Percentiles rank a stretch among this genome's conserved stretches.
phyloP scores from a whole-genome alignment of 2,329 filamentous ascomycete species.

The Colletotrichum ledebouriae region DNA sequence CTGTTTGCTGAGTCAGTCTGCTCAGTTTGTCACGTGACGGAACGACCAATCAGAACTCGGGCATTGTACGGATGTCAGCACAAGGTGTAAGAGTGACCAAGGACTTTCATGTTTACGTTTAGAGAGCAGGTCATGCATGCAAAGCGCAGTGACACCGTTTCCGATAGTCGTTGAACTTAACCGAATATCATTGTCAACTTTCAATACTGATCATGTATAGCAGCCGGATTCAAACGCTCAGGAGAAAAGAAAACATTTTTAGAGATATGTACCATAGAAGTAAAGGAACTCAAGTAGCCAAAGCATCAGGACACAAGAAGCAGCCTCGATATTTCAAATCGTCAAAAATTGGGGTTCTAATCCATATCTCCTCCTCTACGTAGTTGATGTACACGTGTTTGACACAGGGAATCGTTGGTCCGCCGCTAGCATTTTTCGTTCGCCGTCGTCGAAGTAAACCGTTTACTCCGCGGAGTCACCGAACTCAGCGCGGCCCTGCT shows the following conservation, averaged over 20 bases:
- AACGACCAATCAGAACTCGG: constrained; percentile 2
- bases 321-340: background rate
- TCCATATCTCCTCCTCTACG: constrained; percentile 49
- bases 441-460: background rate
- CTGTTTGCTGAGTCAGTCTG: too few species aligned
- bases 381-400: constrained; percentile 47
- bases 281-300: too few species aligned
- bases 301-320: background rate
- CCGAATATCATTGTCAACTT: too few species aligned
- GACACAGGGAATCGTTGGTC: constrained; percentile 58
- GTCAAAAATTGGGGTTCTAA: constrained; percentile 49
- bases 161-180: too few species aligned
- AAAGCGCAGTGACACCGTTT: too few species aligned
- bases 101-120: too few species aligned
- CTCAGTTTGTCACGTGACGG: constrained; percentile 1
- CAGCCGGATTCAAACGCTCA: too few species aligned
- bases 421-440: constrained; percentile 47
- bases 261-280: too few species aligned
- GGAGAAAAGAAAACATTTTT: too few species aligned
- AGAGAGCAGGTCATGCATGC: too few species aligned
- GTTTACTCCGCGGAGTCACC: constrained; percentile 56
- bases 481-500: constrained; percentile 74
- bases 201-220: too few species aligned
- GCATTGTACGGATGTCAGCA: constrained; percentile 38
- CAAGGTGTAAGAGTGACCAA: background rate